Percentiles rank a stretch among this genome's conserved stretches.
Evolutionary conservation across 2,329 filamentous ascomycete species (phyloP).

Genomic region (Penicillium sp.): DNA sequence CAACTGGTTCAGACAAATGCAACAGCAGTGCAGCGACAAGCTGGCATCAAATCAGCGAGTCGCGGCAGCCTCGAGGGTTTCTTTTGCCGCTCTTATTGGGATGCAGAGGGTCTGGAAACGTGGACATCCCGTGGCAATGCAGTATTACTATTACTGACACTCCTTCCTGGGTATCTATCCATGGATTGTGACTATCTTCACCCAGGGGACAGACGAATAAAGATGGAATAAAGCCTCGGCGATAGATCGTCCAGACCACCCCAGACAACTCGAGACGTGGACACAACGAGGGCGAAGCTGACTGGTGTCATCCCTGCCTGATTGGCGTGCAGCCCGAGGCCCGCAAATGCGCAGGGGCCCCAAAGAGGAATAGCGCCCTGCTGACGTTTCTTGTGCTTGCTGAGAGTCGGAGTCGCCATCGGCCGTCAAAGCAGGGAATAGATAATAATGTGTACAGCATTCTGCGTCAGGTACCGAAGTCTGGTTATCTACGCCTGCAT

Average conservation of each 20-base stretch:
- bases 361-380: conserved; percentile 30
- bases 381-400: background rate
- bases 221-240: conserved; percentile 8
- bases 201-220: background rate
- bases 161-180: background rate
- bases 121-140: background rate
- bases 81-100: background rate
- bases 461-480: conserved; percentile 3
- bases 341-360: conserved; percentile 29
- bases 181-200: conserved; percentile 8
- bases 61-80: conserved; percentile 1
- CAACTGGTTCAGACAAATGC: conserved; percentile 13
- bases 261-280: conserved; percentile 14
- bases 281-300: conserved; percentile 23
- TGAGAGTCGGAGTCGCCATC: conserved; percentile 28
- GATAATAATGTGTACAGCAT: background rate
- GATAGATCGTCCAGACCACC: conserved; percentile 18
- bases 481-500: background rate
- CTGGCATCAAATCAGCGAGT: conserved; percentile 19
- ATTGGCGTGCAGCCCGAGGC: conserved; percentile 26
- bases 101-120: background rate
- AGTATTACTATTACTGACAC: background rate
- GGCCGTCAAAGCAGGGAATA: background rate
- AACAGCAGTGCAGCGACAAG: conserved; percentile 23
- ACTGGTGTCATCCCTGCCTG: conserved; percentile 34